A percentile compares a stretch with the other conserved stretches of the same genome.
These are phyloP conservation scores for Rubus idaeus DNA, from an alignment of 306 rosid genomes.

Conservation along the genomic window DNA sequence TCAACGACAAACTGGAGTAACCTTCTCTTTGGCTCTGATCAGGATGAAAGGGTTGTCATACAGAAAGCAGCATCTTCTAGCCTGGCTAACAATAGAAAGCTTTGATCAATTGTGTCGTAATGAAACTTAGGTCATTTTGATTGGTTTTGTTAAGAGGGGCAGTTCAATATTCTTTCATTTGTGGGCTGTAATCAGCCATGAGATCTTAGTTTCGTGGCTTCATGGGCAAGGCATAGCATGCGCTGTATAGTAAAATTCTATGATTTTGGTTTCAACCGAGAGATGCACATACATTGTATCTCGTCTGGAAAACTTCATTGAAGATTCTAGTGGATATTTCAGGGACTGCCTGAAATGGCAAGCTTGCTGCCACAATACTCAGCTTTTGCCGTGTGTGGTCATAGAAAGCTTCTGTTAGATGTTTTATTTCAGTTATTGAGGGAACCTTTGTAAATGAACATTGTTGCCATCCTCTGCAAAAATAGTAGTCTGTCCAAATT, in stretches of 20 bases:
- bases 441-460: not conserved
- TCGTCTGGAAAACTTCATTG: constrained; percentile 6
- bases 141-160: constrained; percentile 41
- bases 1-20: constrained; percentile 78
- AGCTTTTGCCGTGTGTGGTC: not conserved
- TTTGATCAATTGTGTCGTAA: constrained; percentile 43
- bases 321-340: constrained; percentile 26
- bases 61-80: constrained; percentile 61
- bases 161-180: constrained; percentile 72
- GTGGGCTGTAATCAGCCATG: constrained; percentile 41
- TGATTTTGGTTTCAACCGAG: constrained; percentile 14
- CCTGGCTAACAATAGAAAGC: constrained; percentile 51
- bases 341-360: constrained; percentile 24
- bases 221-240: constrained; percentile 22
- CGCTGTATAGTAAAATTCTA: constrained; percentile 48
- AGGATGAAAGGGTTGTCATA: constrained; percentile 56
- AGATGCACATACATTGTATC: constrained; percentile 23
- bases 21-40: constrained; percentile 65
- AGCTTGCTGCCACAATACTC: constrained; percentile 26
- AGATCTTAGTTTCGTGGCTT: constrained; percentile 35
- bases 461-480: too few relatives aligned
- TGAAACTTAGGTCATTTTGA: constrained; percentile 36
- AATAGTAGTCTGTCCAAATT: too few relatives aligned
- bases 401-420: not conserved
- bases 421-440: not conserved